These are phyloP conservation scores for Adansonia rubrostipa DNA, from an alignment of 441 rosid genomes.

Conservation along the genomic window DNA sequence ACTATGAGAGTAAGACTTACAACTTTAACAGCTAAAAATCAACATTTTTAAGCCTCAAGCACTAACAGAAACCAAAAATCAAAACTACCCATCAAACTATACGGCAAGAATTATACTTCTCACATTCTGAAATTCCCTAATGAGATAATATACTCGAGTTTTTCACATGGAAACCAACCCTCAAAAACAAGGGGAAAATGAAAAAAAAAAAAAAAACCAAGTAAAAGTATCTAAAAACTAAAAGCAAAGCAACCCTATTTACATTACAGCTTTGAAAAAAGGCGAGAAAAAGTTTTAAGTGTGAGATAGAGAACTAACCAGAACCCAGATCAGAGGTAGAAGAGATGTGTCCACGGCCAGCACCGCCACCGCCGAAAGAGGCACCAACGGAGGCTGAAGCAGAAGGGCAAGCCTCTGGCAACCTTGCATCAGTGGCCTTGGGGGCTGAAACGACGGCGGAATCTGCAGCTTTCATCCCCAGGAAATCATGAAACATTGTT, in stretches of 20 bases:
- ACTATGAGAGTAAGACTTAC: slow-evolving; percentile 14
- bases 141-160: background rate
- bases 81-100: background rate
- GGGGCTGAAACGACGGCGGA: slow-evolving; percentile 46
- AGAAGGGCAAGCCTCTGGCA: slow-evolving; percentile 43
- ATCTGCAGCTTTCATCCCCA: slow-evolving; percentile 64
- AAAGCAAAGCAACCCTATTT: background rate
- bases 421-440: slow-evolving; percentile 41
- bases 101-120: background rate
- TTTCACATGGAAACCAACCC: background rate
- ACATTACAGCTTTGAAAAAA: background rate
- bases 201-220: background rate
- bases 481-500: slow-evolving; percentile 73
- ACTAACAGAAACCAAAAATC: background rate
- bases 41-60: slow-evolving; percentile 14
- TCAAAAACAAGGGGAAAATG: background rate
- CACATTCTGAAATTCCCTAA: background rate
- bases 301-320: slow-evolving; percentile 39
- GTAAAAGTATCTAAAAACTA: background rate
- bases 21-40: background rate
- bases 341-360: slow-evolving; percentile 62
- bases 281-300: background rate
- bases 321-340: slow-evolving; percentile 83
- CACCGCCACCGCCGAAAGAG: slow-evolving; percentile 39
- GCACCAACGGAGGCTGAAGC: slow-evolving; percentile 43